Base-by-base conservation (phyloP, 139 green algal species). In the Monoraphidium neglectum region DNA sequence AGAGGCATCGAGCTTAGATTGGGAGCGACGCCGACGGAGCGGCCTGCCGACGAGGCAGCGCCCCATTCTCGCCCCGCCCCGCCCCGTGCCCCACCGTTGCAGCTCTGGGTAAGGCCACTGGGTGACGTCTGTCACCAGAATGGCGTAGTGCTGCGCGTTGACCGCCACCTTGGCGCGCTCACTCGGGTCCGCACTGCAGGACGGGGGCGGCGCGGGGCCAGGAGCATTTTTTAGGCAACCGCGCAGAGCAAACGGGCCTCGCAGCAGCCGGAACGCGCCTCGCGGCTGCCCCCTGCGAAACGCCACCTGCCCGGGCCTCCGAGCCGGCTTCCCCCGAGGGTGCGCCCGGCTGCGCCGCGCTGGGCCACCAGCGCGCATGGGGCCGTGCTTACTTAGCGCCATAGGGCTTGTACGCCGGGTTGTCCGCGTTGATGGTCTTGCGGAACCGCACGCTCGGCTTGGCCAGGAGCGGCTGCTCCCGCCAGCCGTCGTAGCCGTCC, bases 121-220 rank as follows among this genome's bases (percentile, higher is more conserved):
- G 5, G 73, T 54, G n/a, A 92, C 86, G 40, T 90, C 82, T 28
- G 80, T 89, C 10, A 92, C 79, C 57, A 92, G 72, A 33, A 91
- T 82, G 13, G 68, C 77, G 46, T 92, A 92, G 69, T 89, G 82
- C 80, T 90, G 84, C 23, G 88, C 88, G 32, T 84, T 86, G n/a
- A 90, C 86, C 4, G 63, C 68, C 4, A 88, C 61, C 10, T 60
- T 33, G 24, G 47, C 28, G 15, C 61, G 71, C 24, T 73, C 63
- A 35, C 63, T 24, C 26, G 16, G 26, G 35, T 37, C 26, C 26
- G 3, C 12, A 3, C 28, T 40, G 26, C 4, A 66, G 59, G 12
- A 4, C 3, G 28, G 24, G 24, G 4, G 59, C 61, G 26, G 32
- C n/a, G n/a, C 13, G 3, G 15, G 38, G 15, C 61, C 13, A 24